Evolutionary conservation across 106 monocot genomes (phyloP).

Genomic region (Xerophyta viscosa): DNA sequence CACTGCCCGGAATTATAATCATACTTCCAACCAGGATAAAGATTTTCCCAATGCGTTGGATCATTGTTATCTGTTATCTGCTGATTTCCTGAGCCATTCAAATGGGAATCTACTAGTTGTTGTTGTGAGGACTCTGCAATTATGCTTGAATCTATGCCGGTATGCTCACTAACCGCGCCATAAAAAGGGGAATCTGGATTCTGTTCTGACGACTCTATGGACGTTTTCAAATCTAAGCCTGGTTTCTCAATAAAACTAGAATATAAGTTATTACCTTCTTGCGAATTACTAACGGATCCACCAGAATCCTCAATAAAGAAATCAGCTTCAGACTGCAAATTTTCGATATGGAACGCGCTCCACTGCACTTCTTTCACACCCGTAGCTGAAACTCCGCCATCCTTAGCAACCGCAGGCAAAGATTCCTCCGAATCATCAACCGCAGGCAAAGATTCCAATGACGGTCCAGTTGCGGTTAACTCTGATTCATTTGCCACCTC

Average conservation of each 20-base stretch:
- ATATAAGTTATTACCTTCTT: neutral
- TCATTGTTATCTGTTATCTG: constrained; percentile 26
- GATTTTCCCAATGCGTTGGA: constrained; percentile 62
- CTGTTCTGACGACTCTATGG: neutral
- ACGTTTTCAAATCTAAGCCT: constrained; percentile 7
- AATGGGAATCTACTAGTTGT: too few species aligned
- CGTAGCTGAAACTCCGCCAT: constrained; percentile 26
- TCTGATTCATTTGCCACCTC: neutral
- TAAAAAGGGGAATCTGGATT: neutral
- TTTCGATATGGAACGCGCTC: constrained; percentile 46
- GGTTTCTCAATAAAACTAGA: constrained; percentile 11
- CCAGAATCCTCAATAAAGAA: constrained; percentile 21
- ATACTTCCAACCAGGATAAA: constrained; percentile 95
- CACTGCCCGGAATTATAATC: constrained; percentile 44
- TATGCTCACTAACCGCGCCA: too few species aligned
- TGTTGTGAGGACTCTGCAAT: too few species aligned
- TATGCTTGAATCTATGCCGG: too few species aligned
- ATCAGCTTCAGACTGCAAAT: constrained; percentile 27
- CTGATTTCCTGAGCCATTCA: neutral
- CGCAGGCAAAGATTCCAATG: neutral
- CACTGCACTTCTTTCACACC: constrained; percentile 82
- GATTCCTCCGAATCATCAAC: neutral
- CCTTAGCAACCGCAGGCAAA: too few species aligned
- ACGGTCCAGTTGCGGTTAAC: neutral
- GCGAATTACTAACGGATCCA: neutral